phyloP scores from a whole-genome alignment of 495 filamentous ascomycete species.

The Tricharina praecox region DNA sequence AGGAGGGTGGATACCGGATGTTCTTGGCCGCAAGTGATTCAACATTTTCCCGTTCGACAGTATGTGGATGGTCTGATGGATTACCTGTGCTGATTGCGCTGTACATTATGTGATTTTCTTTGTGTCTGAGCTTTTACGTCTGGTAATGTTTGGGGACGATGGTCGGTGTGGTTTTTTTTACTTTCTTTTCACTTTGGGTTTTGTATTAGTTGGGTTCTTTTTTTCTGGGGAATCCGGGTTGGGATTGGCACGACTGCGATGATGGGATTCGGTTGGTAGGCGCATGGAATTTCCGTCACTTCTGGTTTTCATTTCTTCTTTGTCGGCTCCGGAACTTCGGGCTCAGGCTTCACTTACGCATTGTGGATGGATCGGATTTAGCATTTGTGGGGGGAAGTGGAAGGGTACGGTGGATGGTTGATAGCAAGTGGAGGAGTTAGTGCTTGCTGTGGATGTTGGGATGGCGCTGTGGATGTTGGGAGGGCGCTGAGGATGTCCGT shows the following conservation, averaged over 20 bases:
- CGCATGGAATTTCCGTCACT: slow-evolving; percentile 22
- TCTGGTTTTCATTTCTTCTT: slow-evolving; percentile 15
- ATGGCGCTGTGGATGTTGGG: too few relatives aligned
- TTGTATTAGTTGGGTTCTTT: slow-evolving; percentile 23
- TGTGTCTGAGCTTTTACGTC: slow-evolving; percentile 25
- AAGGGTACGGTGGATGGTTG: too few relatives aligned
- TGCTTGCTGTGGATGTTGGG: too few relatives aligned
- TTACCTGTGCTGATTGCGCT: slow-evolving; percentile 18
- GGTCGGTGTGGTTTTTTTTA: slow-evolving; percentile 13
- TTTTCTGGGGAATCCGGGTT: slow-evolving; percentile 15
- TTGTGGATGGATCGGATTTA: background rate
- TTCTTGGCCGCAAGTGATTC: background rate
- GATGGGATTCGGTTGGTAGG: slow-evolving; percentile 26
- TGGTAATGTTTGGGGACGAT: slow-evolving; percentile 3
- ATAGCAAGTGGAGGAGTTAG: background rate
- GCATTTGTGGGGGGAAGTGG: background rate
- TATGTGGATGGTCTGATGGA: slow-evolving; percentile 9
- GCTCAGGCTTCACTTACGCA: background rate
- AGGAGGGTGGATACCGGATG: too few relatives aligned
- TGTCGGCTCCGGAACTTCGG: background rate
- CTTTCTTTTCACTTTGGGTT: slow-evolving; percentile 22
- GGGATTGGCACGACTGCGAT: slow-evolving; percentile 23
- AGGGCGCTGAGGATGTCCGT: too few relatives aligned
- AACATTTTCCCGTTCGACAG: slow-evolving; percentile 15
- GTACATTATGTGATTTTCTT: slow-evolving; percentile 22